These are phyloP conservation scores for Citrus maxima DNA, from an alignment of 345 rosid species.

Conservation along the genomic window DNA sequence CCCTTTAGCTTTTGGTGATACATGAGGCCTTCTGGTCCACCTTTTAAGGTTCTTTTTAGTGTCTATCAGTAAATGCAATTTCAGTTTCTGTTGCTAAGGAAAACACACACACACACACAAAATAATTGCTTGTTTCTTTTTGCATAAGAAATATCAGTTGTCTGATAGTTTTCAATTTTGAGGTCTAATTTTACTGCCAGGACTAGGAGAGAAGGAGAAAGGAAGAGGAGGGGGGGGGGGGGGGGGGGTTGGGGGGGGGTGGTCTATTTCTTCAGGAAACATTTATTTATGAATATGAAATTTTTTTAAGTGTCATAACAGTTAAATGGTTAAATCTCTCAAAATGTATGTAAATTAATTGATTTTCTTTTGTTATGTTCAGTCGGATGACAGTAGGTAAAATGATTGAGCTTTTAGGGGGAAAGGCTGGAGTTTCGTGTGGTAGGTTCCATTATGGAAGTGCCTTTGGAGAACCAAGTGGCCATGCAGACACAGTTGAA, in stretches of 20 bases:
- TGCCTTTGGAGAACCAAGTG: constrained; percentile 94
- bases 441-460: constrained; percentile 94
- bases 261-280: neutral
- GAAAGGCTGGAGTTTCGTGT: constrained; percentile 89
- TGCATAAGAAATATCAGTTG: neutral
- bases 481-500: constrained; percentile 91
- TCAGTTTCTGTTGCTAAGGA: too few relatives aligned
- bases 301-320: neutral
- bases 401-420: constrained; percentile 96
- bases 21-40: neutral
- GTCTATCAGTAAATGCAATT: neutral
- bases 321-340: neutral
- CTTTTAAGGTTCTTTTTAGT: neutral
- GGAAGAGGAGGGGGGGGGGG: too few relatives aligned
- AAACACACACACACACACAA: too few relatives aligned
- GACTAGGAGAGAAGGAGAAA: too few relatives aligned
- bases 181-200: neutral
- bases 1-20: neutral
- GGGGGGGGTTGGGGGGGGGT: rapidly evolving
- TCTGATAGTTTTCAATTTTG: neutral
- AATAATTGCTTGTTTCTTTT: neutral
- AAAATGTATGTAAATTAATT: neutral
- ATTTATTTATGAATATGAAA: neutral
- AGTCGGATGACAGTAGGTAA: constrained; percentile 99
- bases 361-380: constrained; percentile 20